A percentile compares a stretch with the other conserved stretches of the same genome.
phyloP scores from a whole-genome alignment of 805 yeast genomes.

The Millerago galiae region DNA sequence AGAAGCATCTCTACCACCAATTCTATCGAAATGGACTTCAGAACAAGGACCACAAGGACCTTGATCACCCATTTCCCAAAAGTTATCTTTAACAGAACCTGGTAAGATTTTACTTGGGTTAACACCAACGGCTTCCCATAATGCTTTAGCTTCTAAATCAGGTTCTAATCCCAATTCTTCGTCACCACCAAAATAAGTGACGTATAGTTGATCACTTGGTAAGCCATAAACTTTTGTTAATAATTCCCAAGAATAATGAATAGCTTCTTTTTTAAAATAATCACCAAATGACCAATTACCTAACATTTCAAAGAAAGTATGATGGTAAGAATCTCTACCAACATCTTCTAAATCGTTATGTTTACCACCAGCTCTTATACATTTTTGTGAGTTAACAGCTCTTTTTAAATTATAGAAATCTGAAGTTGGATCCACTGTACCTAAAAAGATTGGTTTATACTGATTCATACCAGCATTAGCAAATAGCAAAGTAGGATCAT shows the following conservation, averaged over 20 bases:
- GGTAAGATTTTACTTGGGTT: conserved; percentile 89
- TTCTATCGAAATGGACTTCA: conserved; percentile 95
- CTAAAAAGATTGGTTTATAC: conserved; percentile 94
- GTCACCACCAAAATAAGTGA: conserved; percentile 96
- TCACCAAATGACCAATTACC: conserved; percentile 99
- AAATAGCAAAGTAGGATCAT: conserved; percentile 93
- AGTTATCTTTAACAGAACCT: conserved; percentile 85
- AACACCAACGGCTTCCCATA: conserved; percentile 86
- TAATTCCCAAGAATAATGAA: conserved; percentile 83
- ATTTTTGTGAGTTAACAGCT: conserved; percentile 94
- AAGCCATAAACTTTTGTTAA: conserved; percentile 81
- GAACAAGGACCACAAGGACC: conserved; percentile 99
- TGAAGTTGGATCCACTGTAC: conserved; percentile 93
- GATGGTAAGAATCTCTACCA: conserved; percentile 96
- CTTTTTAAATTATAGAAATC: conserved; percentile 79
- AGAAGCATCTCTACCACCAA: conserved; percentile 97
- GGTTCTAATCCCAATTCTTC: conserved; percentile 75
- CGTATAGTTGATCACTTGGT: conserved; percentile 75
- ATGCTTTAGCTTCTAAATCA: conserved; percentile 85
- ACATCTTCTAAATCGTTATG: conserved; percentile 98
- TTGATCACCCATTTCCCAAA: conserved; percentile 99
- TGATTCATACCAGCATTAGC: conserved; percentile 99
- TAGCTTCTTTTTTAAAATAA: conserved; percentile 93
- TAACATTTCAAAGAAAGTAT: conserved; percentile 97
- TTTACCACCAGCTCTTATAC: conserved; percentile 99